phyloP scores from a whole-genome alignment of 106 monocot species.

The Alisma plantagoaquatica region DNA sequence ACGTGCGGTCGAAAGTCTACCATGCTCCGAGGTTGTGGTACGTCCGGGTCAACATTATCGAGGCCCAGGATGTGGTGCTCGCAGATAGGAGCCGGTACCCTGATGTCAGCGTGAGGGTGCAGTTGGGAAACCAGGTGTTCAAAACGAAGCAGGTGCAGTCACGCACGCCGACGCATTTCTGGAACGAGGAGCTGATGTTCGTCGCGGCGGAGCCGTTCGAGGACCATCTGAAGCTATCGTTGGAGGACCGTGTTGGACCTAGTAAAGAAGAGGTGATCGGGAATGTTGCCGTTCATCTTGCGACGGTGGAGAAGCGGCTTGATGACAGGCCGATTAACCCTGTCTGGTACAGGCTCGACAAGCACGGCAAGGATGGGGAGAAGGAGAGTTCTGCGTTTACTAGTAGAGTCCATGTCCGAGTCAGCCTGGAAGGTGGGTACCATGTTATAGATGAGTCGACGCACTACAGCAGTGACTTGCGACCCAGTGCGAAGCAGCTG shows the following conservation, averaged over 20 bases:
- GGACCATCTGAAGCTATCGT: slow-evolving; percentile 10
- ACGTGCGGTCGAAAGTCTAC: slow-evolving; percentile 14
- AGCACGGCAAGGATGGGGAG: not conserved
- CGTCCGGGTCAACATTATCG: slow-evolving; percentile 18
- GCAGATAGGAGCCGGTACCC: not conserved
- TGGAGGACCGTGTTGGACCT: slow-evolving; percentile 12
- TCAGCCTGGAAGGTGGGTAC: slow-evolving; percentile 21
- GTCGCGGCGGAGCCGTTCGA: slow-evolving; percentile 23
- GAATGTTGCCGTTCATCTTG: slow-evolving; percentile 2
- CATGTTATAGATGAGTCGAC: slow-evolving; percentile 22
- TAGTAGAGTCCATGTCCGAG: slow-evolving; percentile 12
- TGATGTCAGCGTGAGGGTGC: slow-evolving; percentile 5
- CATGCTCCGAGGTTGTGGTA: slow-evolving; percentile 25
- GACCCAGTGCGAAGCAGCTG: slow-evolving; percentile 14
- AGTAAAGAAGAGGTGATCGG: slow-evolving; percentile 25
- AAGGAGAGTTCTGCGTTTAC: slow-evolving; percentile 13
- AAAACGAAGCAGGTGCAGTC: not conserved
- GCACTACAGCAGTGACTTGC: slow-evolving; percentile 15
- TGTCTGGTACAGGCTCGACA: not conserved
- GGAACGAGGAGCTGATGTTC: slow-evolving; percentile 28
- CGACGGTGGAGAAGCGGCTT: too few species aligned
- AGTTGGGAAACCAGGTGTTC: slow-evolving; percentile 5
- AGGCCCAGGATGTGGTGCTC: slow-evolving; percentile 16
- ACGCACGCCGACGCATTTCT: not conserved
- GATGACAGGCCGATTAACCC: too few species aligned